Evolutionary conservation across 176 grass and related monocot species (phyloP), one percentile per base, ranked within the genome.

Genomic region (Bothriochloa decipiens): DNA sequence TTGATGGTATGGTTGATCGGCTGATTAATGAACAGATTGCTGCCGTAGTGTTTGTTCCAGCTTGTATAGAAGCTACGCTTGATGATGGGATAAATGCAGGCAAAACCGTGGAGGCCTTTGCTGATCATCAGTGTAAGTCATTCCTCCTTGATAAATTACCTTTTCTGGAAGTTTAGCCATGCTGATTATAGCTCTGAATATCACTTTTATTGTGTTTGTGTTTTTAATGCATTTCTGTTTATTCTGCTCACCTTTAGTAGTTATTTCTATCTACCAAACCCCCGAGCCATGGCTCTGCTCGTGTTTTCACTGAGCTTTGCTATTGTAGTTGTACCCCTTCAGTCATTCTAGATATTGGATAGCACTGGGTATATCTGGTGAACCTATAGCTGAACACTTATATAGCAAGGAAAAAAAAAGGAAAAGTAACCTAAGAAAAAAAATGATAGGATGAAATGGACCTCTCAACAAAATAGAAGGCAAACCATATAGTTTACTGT

Each of bases 101-200:
- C 2, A 55, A 79, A 81, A 75, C 3, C 5, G 2, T 8, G 14
- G 81, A 79, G 23, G 46, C 65, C 33, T 76, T 92, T 65, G 58
- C 72, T 75, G 77, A 65, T 80, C 77, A 81, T 27, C 85, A 82
- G 53, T 58, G 91, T 93, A 87, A 85, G 61, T 28, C 16, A 55
- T 29, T 63, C 7, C 68, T 35, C 66, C 85, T 16, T 74, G 14
- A 50, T 52, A 75, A 72, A 5, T 66, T 46, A 7, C 13, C 37
- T 72, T 71, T 12, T n/a, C 7, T 4, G 5, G 17, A 20, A 60
- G 23, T 82, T 78, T 67, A 78, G 22, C 3, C 57, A 58, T 78
- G 41, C 14, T 85, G 8, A 22, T 28, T 69, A 23, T 70, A 25
- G 12, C 36, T 62, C 16, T 70, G 33, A 65, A 29, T 50, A 39